Conservation (phyloP, 2,329 filamentous ascomycete genomes). For the Tolypocladium tropicale region DNA sequence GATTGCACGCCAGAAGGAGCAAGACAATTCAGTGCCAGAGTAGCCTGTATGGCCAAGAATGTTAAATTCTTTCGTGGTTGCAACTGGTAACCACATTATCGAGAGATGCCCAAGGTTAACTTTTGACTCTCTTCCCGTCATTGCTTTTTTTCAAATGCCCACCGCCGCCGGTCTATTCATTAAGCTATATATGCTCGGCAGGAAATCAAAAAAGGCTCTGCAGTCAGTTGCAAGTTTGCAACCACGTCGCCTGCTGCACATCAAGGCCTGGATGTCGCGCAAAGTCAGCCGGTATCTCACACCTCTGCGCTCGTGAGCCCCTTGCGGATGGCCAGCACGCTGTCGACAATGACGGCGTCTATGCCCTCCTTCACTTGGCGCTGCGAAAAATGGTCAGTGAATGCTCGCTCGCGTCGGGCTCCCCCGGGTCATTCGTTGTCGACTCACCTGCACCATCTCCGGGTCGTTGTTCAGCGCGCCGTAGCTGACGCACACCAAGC, state of each 20-base stretch:
- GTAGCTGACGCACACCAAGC: slow-evolving; percentile 90
- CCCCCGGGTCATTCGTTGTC: too few species aligned
- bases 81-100: background rate
- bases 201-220: background rate
- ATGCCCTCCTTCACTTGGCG: slow-evolving; percentile 91
- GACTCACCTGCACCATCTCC: slow-evolving; percentile 68
- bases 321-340: slow-evolving; percentile 83
- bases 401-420: too few species aligned
- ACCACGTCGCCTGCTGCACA: background rate
- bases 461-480: slow-evolving; percentile 85
- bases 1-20: too few species aligned
- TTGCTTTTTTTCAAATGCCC: background rate
- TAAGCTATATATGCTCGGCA: background rate
- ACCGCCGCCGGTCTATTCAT: background rate
- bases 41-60: background rate
- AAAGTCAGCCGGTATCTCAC: too few species aligned
- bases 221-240: background rate
- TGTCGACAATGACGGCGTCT: slow-evolving; percentile 95
- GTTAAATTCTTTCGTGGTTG: background rate
- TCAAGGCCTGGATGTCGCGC: too few species aligned
- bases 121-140: background rate
- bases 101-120: background rate
- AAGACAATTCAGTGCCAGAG: too few species aligned
- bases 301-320: slow-evolving; percentile 51
- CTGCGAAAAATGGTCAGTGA: too few species aligned